Percentiles rank a stretch among this genome's conserved stretches.
Conservation (phyloP, 352 stramenopile genomes). For the Phytophthora tentaculata region DNA sequence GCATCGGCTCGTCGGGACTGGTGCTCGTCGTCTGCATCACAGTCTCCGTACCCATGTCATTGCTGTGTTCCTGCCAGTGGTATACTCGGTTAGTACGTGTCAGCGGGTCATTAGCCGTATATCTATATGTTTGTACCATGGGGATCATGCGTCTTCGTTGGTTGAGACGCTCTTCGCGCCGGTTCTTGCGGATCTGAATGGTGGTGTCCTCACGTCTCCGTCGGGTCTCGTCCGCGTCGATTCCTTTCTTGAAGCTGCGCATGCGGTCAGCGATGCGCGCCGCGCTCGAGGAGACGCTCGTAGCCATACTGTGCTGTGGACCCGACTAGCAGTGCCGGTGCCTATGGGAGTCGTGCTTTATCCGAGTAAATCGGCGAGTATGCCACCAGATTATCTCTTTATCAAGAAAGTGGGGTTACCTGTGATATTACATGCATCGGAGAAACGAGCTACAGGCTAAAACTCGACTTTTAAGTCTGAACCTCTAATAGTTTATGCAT, state of each 20-base stretch:
- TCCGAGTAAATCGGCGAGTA: constrained; percentile 13
- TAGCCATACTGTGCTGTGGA: constrained; percentile 29
- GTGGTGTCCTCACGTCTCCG: constrained; percentile 82
- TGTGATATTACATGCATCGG: constrained; percentile 2
- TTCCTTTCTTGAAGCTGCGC: constrained; percentile 90
- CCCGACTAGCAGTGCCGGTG: constrained; percentile 1
- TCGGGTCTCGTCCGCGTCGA: constrained; percentile 80
- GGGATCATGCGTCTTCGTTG: constrained; percentile 79
- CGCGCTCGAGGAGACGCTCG: constrained; percentile 31
- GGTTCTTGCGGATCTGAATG: constrained; percentile 89
- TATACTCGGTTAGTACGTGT: background rate
- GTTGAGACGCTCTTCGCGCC: constrained; percentile 86
- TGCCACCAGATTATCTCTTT: no score
- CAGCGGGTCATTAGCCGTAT: background rate
- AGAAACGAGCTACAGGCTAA: background rate
- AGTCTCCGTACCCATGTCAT: constrained; percentile 6
- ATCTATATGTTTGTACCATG: constrained; percentile 25
- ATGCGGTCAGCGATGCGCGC: constrained; percentile 64
- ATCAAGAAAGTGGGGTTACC: background rate
- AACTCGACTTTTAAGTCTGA: no score
- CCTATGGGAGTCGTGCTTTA: constrained; percentile 2
- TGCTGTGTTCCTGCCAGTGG: constrained; percentile 16
- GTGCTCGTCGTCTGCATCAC: constrained; percentile 10
- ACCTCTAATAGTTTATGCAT: no score
- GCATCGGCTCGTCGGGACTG: constrained; percentile 24